These are phyloP conservation scores for Sporothrix euskadiensis DNA, from an alignment of 2,329 filamentous ascomycete species.

Conservation along the genomic window DNA sequence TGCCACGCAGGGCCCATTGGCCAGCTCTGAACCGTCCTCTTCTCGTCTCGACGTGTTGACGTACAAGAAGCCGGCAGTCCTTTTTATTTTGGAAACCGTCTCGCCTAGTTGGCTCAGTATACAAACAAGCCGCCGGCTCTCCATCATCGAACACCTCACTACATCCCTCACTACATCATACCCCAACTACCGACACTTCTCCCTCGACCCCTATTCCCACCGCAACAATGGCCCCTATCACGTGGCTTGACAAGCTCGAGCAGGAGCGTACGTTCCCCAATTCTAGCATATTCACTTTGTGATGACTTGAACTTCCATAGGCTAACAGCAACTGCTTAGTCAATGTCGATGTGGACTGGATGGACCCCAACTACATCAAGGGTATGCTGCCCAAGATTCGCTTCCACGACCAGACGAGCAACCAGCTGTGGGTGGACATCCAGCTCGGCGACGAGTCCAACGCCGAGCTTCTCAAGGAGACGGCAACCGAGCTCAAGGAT, in stretches of 20 bases:
- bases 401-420: slow-evolving; percentile 53
- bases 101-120: background rate
- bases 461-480: slow-evolving; percentile 36
- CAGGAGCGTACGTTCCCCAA: slow-evolving; percentile 41
- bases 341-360: slow-evolving; percentile 54
- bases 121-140: background rate
- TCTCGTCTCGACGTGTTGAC: background rate
- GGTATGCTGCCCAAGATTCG: slow-evolving; percentile 40
- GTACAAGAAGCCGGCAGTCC: slow-evolving; percentile 10
- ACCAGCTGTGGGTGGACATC: slow-evolving; percentile 51
- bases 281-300: background rate
- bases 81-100: background rate
- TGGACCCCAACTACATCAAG: slow-evolving; percentile 52
- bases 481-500: slow-evolving; percentile 18
- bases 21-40: background rate
- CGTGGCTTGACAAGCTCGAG: slow-evolving; percentile 49
- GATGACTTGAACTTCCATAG: background rate
- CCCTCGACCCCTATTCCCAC: background rate
- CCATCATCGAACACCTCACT: background rate
- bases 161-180: background rate
- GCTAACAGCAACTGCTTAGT: slow-evolving; percentile 38
- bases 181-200: background rate
- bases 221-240: slow-evolving; percentile 31
- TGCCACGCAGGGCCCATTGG: slow-evolving; percentile 2
- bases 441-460: slow-evolving; percentile 49